These are phyloP conservation scores for Hyphodiscus hymeniophilus DNA, from an alignment of 495 filamentous ascomycete genomes.

Conservation along the genomic window DNA sequence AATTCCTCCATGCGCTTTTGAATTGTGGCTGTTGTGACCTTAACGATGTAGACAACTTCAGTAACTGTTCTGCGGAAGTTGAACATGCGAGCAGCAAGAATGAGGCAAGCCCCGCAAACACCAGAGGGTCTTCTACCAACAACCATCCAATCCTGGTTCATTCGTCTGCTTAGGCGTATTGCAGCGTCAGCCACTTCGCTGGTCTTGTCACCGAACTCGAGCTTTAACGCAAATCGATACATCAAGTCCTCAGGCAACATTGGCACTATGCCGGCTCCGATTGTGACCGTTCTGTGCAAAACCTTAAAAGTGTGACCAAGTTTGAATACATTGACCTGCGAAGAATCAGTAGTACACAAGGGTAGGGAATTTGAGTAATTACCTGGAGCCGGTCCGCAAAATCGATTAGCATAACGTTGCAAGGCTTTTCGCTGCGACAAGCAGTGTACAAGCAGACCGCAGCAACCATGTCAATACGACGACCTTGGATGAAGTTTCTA, in stretches of 20 bases:
- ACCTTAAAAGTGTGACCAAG: constrained; percentile 77
- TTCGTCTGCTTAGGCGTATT: constrained; percentile 74
- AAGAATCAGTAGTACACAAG: constrained; percentile 17
- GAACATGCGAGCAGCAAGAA: constrained; percentile 93
- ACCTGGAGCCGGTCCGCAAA: constrained; percentile 74
- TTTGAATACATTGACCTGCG: constrained; percentile 78
- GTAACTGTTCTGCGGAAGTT: constrained; percentile 87
- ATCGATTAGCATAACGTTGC: constrained; percentile 81
- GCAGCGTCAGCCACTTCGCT: constrained; percentile 81
- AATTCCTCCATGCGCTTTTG: constrained; percentile 86
- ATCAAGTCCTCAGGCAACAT: constrained; percentile 82
- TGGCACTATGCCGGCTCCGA: constrained; percentile 39
- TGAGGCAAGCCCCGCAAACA: constrained; percentile 86
- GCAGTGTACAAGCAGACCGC: constrained; percentile 83
- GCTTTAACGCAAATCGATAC: constrained; percentile 74
- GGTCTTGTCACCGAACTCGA: constrained; percentile 76
- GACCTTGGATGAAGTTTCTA: constrained; percentile 82
- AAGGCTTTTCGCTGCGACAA: constrained; percentile 57
- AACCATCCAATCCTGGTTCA: constrained; percentile 95
- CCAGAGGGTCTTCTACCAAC: constrained; percentile 88
- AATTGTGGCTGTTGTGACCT: constrained; percentile 86
- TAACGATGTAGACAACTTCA: constrained; percentile 93
- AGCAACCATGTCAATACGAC: constrained; percentile 72
- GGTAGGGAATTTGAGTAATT: constrained; percentile 6
- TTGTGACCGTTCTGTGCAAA: constrained; percentile 58